Evolutionary conservation across 305 asterid genomes (phyloP).

Genomic region (Rubia tinctorum): DNA sequence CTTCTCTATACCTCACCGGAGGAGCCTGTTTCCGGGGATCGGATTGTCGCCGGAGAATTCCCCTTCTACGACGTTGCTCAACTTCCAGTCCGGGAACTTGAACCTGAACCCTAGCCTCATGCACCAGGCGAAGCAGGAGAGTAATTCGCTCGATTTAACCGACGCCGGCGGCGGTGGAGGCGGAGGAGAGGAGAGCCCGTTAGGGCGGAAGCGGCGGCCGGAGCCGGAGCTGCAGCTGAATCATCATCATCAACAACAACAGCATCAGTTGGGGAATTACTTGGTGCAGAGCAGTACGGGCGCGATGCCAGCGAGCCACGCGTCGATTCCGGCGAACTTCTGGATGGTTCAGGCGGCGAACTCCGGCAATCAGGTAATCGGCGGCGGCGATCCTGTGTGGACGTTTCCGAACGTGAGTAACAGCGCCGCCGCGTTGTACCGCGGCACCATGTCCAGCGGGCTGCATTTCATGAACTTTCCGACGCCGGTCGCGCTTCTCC

Average conservation of each 20-base stretch:
- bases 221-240: conserved; percentile 52
- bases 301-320: conserved; percentile 65
- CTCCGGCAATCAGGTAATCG: conserved; percentile 62
- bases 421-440: conserved; percentile 57
- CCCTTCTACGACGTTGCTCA: conserved; percentile 52
- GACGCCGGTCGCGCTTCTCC: conserved; percentile 64
- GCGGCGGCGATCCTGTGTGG: conserved; percentile 71
- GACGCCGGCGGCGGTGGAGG: conserved; percentile 48
- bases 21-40: conserved; percentile 52
- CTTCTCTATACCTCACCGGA: conserved; percentile 52
- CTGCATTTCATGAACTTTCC: conserved; percentile 91
- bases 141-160: conserved; percentile 44
- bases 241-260: conserved; percentile 38
- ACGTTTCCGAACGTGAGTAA: conserved; percentile 37
- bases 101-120: conserved; percentile 49
- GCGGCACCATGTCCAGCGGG: conserved; percentile 72
- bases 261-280: conserved; percentile 70
- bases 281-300: conserved; percentile 67
- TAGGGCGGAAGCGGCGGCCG: conserved; percentile 51
- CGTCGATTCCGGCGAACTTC: conserved; percentile 78
- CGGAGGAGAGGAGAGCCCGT: no score
- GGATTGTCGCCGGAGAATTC: conserved; percentile 51
- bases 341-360: conserved; percentile 90
- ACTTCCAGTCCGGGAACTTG: conserved; percentile 46
- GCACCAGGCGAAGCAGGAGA: conserved; percentile 55